Evolutionary conservation across 1,284 basidiomycete genomes (phyloP).

Genomic region (Serendipita sp.): DNA sequence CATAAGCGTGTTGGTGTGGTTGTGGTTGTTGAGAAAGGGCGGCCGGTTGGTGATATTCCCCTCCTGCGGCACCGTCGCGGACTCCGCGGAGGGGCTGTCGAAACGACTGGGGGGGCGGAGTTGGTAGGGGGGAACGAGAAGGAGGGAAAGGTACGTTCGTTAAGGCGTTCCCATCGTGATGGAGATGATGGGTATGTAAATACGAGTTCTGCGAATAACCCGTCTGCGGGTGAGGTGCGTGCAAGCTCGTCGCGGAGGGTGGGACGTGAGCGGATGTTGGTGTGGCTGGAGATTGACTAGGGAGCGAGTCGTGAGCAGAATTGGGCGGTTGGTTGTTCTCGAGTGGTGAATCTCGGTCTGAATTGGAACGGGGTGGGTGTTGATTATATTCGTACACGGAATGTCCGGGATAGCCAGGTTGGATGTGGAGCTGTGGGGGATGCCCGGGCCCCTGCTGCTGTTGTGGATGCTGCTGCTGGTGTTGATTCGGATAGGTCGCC

Average conservation of each 20-base stretch:
- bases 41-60: slow-evolving; percentile 3
- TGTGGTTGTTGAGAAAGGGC: neutral
- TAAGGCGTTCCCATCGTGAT: neutral
- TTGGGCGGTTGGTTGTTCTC: neutral
- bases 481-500: slow-evolving; percentile 5
- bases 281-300: slow-evolving; percentile 1
- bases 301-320: neutral
- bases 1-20: neutral
- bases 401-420: neutral
- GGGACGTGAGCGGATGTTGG: neutral
- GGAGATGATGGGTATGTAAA: neutral
- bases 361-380: neutral
- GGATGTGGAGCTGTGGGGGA: slow-evolving; percentile 4
- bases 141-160: neutral
- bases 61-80: slow-evolving; percentile 7
- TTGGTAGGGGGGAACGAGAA: slow-evolving; percentile 1
- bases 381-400: slow-evolving; percentile 2
- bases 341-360: neutral
- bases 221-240: neutral
- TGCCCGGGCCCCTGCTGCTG: slow-evolving; percentile 15
- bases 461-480: slow-evolving; percentile 16
- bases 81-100: slow-evolving; percentile 7
- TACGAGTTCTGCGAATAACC: neutral
- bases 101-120: slow-evolving; percentile 6
- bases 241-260: slow-evolving; percentile 1